These are phyloP conservation scores for Capsicum rhomboideum DNA, from an alignment of 257 asterid genomes.

Conservation along the genomic window DNA sequence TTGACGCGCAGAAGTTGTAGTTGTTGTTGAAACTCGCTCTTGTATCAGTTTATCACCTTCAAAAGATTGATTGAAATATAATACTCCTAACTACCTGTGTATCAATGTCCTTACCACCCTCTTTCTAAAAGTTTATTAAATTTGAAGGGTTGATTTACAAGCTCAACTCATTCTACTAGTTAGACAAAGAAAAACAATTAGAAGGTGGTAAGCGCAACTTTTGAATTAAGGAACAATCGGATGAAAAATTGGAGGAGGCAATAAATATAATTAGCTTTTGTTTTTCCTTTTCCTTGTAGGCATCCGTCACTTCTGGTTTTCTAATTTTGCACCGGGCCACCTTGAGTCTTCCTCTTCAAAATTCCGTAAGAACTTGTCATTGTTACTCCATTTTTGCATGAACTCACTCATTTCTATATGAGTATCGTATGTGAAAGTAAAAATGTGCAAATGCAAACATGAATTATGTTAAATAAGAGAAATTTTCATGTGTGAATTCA, in stretches of 20 bases:
- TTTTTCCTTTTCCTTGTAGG: background rate
- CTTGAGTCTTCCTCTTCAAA: background rate
- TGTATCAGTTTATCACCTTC: background rate
- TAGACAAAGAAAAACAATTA: background rate
- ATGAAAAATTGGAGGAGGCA: background rate
- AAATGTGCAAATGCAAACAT: background rate
- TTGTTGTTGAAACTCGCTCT: background rate
- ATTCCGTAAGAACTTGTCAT: background rate
- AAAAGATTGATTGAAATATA: background rate
- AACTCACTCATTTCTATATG: background rate
- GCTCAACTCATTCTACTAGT: background rate
- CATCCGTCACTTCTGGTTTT: background rate
- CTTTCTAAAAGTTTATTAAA: background rate
- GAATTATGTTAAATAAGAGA: background rate
- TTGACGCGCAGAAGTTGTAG: background rate
- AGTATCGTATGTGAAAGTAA: background rate
- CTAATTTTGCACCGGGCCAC: background rate
- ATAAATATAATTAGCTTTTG: background rate
- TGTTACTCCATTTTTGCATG: background rate
- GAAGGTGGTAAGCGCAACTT: background rate
- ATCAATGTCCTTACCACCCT: background rate
- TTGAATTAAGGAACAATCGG: background rate
- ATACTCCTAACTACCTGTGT: background rate
- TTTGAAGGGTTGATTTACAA: background rate
- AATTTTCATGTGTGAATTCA: background rate